Evolutionary conservation across 257 asterid species (phyloP).

Genomic region (Ehretia macrophylla): DNA sequence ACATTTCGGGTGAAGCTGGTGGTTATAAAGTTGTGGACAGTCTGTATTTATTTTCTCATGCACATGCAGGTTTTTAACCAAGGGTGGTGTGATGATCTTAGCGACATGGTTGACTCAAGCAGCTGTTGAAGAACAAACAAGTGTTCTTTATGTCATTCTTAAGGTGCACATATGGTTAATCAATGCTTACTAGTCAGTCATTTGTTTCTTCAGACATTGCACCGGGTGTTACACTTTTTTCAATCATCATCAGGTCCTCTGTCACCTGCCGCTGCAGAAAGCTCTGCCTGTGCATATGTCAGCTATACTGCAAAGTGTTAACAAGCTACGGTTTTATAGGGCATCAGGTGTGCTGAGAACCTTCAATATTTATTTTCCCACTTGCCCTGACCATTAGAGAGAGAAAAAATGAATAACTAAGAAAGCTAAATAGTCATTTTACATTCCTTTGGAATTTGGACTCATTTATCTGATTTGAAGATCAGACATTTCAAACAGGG

Average conservation of each 20-base stretch:
- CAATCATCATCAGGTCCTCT: conserved; percentile 57
- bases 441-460: conserved; percentile 24
- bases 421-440: not conserved
- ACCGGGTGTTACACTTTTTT: conserved; percentile 10
- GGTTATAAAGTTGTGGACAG: not conserved
- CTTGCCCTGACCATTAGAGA: not conserved
- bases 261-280: conserved; percentile 80
- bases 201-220: not conserved
- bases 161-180: conserved; percentile 40
- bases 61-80: conserved; percentile 65
- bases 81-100: conserved; percentile 87
- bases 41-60: conserved; percentile 14
- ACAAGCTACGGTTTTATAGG: conserved; percentile 81
- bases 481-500: conserved; percentile 96
- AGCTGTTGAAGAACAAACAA: conserved; percentile 86
- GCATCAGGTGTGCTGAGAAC: conserved; percentile 70
- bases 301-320: conserved; percentile 88
- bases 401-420: not conserved
- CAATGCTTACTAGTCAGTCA: not conserved
- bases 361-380: conserved; percentile 17
- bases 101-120: conserved; percentile 97
- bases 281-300: conserved; percentile 93
- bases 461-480: conserved; percentile 83
- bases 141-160: conserved; percentile 61
- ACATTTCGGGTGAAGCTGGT: not conserved